Evolutionary conservation across 1,139 yeast species (phyloP).

Genomic region (Nakaseomyces bracarensis): DNA sequence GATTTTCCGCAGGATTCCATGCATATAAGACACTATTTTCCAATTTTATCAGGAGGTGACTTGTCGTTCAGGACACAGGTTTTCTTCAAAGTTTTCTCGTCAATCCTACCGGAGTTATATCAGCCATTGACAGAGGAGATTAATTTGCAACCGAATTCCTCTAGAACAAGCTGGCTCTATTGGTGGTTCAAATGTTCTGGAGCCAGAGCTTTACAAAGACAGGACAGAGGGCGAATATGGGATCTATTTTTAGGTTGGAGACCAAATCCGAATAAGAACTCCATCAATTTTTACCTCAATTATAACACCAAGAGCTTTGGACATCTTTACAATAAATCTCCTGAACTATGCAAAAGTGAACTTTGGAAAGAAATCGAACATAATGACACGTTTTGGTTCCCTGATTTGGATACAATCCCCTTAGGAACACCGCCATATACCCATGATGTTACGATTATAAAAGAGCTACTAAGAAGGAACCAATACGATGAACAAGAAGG

Average conservation of each 20-base stretch:
- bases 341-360: slow-evolving; percentile 11
- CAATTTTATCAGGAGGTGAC: slow-evolving; percentile 56
- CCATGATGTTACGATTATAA: slow-evolving; percentile 26
- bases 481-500: slow-evolving; percentile 14
- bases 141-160: slow-evolving; percentile 43
- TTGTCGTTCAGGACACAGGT: slow-evolving; percentile 35
- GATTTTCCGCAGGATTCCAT: slow-evolving; percentile 14
- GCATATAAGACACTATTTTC: slow-evolving; percentile 29
- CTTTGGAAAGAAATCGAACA: slow-evolving; percentile 14
- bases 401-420: slow-evolving; percentile 27
- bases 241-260: slow-evolving; percentile 81
- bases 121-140: slow-evolving; percentile 77
- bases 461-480: slow-evolving; percentile 26
- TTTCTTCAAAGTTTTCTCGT: slow-evolving; percentile 57
- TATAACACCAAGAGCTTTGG: slow-evolving; percentile 31
- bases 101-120: slow-evolving; percentile 68
- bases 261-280: slow-evolving; percentile 31
- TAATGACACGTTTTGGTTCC: slow-evolving; percentile 33
- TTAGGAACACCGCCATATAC: slow-evolving; percentile 24
- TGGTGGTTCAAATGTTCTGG: slow-evolving; percentile 97
- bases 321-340: slow-evolving; percentile 23
- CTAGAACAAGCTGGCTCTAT: slow-evolving; percentile 81
- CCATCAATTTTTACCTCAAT: slow-evolving; percentile 32
- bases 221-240: slow-evolving; percentile 85
- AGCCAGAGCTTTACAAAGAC: slow-evolving; percentile 74